Conservation (phyloP, 106 monocot genomes). For the Dendrobium huoshanense region DNA sequence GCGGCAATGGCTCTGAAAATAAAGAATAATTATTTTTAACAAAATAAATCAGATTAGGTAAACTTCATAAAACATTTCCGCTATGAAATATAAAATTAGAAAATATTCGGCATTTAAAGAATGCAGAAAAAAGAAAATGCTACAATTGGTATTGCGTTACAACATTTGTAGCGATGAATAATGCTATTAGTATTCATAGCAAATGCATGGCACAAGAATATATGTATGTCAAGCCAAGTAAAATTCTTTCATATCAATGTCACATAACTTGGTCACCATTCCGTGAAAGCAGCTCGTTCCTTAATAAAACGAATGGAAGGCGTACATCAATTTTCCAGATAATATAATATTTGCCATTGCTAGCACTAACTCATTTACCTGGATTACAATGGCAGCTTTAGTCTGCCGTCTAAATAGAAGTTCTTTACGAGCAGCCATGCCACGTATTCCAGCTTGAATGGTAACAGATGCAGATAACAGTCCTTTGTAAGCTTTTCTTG, state of each 20-base stretch:
- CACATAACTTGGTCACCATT: neutral
- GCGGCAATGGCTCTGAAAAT: constrained; percentile 46
- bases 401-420: constrained; percentile 30
- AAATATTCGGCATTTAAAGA: neutral
- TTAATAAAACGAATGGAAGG: neutral
- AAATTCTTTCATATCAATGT: neutral
- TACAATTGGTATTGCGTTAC: neutral
- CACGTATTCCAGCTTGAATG: constrained; percentile 52
- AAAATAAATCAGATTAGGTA: neutral
- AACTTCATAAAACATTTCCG: neutral
- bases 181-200: neutral
- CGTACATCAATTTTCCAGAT: neutral
- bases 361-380: constrained; percentile 27
- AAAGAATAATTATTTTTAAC: neutral
- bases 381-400: constrained; percentile 51
- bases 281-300: neutral
- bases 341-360: too few species aligned
- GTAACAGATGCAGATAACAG: constrained; percentile 30
- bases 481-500: constrained; percentile 44
- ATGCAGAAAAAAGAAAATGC: neutral
- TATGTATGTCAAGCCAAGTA: neutral
- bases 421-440: constrained; percentile 44
- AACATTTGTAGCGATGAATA: neutral
- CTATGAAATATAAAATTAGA: neutral
- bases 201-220: neutral